Evolutionary conservation across 129 eudicot species (phyloP).

Genomic region (Escallonia herrerae): DNA sequence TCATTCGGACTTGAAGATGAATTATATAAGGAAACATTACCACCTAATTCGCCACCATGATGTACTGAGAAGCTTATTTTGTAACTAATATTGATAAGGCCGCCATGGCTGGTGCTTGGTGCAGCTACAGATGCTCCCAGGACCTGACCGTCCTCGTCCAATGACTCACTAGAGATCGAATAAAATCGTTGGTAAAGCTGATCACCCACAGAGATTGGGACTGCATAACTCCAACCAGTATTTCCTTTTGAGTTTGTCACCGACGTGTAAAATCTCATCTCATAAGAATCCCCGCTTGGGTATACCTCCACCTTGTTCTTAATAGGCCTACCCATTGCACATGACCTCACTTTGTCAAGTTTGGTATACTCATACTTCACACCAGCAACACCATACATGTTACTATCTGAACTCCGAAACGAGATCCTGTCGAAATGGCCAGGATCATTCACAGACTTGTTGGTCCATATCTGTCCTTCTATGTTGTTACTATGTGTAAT

Average conservation of each 20-base stretch:
- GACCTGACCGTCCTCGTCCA: no score
- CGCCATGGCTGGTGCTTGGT: background rate
- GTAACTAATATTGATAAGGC: conserved; percentile 43
- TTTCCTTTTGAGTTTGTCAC: conserved; percentile 24
- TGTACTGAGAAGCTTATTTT: conserved; percentile 21
- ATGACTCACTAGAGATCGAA: no score
- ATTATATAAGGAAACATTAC: conserved; percentile 16
- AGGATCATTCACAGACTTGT: conserved; percentile 22
- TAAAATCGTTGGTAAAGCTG: background rate
- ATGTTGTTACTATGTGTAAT: conserved; percentile 29
- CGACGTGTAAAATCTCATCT: conserved; percentile 50
- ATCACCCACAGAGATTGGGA: conserved; percentile 38
- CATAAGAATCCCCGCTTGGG: conserved; percentile 31
- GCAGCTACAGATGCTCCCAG: background rate
- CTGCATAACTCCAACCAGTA: conserved; percentile 38
- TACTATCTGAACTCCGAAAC: conserved; percentile 25
- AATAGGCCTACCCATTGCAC: conserved; percentile 11
- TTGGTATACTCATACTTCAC: conserved; percentile 50
- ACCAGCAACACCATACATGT: conserved; percentile 20
- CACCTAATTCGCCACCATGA: background rate
- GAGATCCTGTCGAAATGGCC: conserved; percentile 35
- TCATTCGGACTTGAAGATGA: conserved; percentile 9
- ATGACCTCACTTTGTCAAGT: conserved; percentile 33
- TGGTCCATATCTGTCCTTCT: conserved; percentile 60
- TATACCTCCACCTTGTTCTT: conserved; percentile 23